Evolutionary conservation across 2,329 filamentous ascomycete species (phyloP).

Genomic region (Penicillium concentricum): DNA sequence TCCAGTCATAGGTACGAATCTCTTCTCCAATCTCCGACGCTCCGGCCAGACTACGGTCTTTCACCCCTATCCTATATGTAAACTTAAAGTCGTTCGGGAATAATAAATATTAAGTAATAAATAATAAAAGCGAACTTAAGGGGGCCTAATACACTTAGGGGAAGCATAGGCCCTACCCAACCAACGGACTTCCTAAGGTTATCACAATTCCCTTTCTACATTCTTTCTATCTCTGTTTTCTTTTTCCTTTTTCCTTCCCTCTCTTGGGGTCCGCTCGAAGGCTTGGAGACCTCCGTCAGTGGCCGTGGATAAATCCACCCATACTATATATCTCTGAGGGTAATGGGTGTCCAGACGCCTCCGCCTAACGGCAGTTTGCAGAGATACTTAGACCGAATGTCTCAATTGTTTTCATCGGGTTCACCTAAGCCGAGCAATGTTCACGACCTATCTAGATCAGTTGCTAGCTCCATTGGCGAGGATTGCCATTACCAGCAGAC

Average conservation of each 20-base stretch:
- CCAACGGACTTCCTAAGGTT: neutral
- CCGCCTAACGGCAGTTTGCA: neutral
- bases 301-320: neutral
- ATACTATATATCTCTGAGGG: neutral
- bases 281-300: neutral
- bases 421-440: too few species aligned
- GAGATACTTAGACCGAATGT: neutral
- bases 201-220: neutral
- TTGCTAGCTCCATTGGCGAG: neutral
- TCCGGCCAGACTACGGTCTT: neutral
- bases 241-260: neutral
- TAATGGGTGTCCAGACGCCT: neutral
- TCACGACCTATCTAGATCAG: neutral
- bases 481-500: neutral
- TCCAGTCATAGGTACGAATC: too few species aligned
- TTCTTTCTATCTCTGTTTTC: neutral
- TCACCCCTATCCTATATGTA: neutral
- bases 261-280: neutral
- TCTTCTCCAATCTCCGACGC: neutral
- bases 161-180: neutral
- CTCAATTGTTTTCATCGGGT: neutral
- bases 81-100: neutral
- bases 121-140: too few species aligned
- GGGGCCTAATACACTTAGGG: neutral
- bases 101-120: neutral